Conservation (phyloP, 2,329 filamentous ascomycete genomes). For the Colletotrichum sidae region DNA sequence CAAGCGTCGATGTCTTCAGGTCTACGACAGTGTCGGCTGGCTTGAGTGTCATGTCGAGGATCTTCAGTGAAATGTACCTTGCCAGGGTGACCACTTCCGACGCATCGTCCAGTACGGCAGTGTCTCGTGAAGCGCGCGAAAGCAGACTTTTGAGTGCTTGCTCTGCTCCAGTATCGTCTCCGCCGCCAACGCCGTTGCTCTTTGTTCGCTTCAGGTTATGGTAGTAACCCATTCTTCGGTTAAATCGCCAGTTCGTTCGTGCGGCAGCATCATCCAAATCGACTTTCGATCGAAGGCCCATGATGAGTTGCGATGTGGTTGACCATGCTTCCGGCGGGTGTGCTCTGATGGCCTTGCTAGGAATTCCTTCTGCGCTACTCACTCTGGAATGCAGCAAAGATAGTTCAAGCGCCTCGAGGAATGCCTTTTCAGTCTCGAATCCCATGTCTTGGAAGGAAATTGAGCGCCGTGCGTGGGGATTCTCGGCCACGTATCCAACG, state of each 20-base stretch:
- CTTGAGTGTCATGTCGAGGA: conserved; percentile 7
- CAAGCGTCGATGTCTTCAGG: background rate
- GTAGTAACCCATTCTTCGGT: conserved; percentile 10
- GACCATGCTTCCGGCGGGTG: background rate
- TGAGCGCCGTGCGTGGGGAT: background rate
- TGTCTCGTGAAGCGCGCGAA: background rate
- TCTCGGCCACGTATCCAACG: no score
- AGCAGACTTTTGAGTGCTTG: background rate
- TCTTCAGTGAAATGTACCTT: background rate
- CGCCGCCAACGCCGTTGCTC: background rate
- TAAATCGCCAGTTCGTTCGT: conserved; percentile 6
- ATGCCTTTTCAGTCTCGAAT: conserved; percentile 1
- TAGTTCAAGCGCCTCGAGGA: background rate
- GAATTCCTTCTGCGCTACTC: background rate
- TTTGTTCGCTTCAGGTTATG: background rate
- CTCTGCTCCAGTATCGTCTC: background rate
- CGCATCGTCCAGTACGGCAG: background rate
- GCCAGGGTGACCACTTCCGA: background rate
- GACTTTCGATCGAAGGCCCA: background rate
- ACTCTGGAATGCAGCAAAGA: background rate
- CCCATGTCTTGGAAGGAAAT: conserved; percentile 4
- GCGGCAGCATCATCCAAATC: background rate
- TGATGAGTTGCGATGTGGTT: background rate
- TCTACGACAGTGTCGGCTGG: background rate
- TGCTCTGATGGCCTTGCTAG: background rate